A percentile compares a stretch with the other conserved stretches of the same genome.
Evolutionary conservation across 371 early-diverging fungal species (phyloP).

Genomic region (Mortierella polycephala): DNA sequence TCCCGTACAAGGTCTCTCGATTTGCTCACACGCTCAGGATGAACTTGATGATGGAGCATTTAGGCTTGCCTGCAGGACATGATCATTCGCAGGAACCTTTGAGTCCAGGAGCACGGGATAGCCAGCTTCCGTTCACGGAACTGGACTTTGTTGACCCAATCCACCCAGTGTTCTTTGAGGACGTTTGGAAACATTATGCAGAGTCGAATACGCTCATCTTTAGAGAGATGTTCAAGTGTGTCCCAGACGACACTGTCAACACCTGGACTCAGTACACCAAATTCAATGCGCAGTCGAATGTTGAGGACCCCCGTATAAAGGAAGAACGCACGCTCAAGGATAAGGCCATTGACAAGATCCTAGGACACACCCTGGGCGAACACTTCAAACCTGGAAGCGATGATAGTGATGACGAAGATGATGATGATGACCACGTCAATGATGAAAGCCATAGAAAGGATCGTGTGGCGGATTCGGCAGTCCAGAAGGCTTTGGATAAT

Average conservation of each 20-base stretch:
- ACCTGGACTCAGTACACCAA: conserved; percentile 68
- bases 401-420: conserved; percentile 44
- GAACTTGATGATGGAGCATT: conserved; percentile 86
- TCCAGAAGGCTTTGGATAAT: conserved; percentile 14
- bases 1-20: conserved; percentile 75
- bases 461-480: neutral
- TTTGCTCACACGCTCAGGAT: conserved; percentile 84
- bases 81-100: conserved; percentile 1
- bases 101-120: neutral
- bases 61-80: conserved; percentile 70
- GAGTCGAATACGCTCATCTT: conserved; percentile 63
- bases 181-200: conserved; percentile 65
- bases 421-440: conserved; percentile 14
- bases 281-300: conserved; percentile 59
- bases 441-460: neutral
- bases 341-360: conserved; percentile 57
- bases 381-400: conserved; percentile 35
- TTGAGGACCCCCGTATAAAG: conserved; percentile 50
- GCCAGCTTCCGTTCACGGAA: conserved; percentile 23
- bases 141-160: conserved; percentile 52
- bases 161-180: conserved; percentile 57
- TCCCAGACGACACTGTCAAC: conserved; percentile 73
- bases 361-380: conserved; percentile 42
- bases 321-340: conserved; percentile 57
- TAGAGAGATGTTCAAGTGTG: conserved; percentile 72